Percentiles rank a stretch among this genome's conserved stretches.
phyloP scores from a whole-genome alignment of 2,329 filamentous ascomycete genomes.

The Cytospora paraplurivora region DNA sequence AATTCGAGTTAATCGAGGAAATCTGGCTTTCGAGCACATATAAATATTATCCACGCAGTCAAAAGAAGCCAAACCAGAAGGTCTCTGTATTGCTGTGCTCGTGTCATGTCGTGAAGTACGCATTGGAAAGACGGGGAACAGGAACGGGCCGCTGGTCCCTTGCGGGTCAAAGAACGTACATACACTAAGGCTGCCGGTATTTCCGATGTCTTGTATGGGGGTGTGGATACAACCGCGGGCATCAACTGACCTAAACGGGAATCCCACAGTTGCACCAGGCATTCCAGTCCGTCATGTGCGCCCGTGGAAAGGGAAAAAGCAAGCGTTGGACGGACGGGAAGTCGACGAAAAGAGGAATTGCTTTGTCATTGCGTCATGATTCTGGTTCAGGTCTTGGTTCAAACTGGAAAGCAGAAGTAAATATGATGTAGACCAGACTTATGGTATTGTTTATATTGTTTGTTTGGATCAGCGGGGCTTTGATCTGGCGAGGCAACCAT shows the following conservation, averaged over 20 bases:
- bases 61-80: not conserved
- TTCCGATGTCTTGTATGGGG: not conserved
- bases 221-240: not conserved
- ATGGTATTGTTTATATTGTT: constrained; percentile 18
- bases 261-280: constrained; percentile 1
- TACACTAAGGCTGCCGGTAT: not conserved
- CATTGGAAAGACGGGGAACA: not conserved
- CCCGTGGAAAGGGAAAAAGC: constrained; percentile 8
- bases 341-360: not conserved
- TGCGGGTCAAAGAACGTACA: constrained; percentile 4
- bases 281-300: not conserved
- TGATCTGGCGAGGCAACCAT: not conserved
- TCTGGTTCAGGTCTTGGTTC: constrained; percentile 2
- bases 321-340: not conserved
- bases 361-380: constrained; percentile 6
- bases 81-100: not conserved
- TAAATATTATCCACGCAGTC: too few species aligned
- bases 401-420: not conserved
- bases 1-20: not conserved
- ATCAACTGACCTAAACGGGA: not conserved
- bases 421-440: not conserved
- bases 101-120: constrained; percentile 2
- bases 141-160: constrained; percentile 20
- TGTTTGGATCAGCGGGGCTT: constrained; percentile 24
- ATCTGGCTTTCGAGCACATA: not conserved